Evolutionary conservation across 2,329 filamentous ascomycete species (phyloP).

Genomic region (Hyphodiscus sp.): DNA sequence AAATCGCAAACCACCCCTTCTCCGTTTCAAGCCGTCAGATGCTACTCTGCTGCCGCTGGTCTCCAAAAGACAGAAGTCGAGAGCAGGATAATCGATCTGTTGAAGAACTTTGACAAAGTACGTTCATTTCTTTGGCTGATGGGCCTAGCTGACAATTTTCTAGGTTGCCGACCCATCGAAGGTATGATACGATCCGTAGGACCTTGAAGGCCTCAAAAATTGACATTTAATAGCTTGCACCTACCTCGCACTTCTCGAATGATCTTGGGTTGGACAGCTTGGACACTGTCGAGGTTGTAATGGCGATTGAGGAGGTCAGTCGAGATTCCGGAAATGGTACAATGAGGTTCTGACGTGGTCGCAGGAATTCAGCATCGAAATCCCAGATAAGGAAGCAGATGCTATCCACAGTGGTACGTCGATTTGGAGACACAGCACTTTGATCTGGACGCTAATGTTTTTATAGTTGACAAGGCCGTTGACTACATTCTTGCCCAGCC

Average conservation of each 20-base stretch:
- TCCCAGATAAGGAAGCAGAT: slow-evolving; percentile 74
- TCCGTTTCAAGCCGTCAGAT: slow-evolving; percentile 64
- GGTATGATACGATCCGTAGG: slow-evolving; percentile 37
- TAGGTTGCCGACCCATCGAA: slow-evolving; percentile 63
- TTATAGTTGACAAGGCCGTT: slow-evolving; percentile 65
- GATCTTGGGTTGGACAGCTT: slow-evolving; percentile 95
- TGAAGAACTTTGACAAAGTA: slow-evolving; percentile 98
- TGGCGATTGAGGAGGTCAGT: slow-evolving; percentile 95
- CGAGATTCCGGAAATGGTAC: not conserved
- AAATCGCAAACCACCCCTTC: slow-evolving; percentile 57
- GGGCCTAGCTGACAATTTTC: not conserved
- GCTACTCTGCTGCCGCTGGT: slow-evolving; percentile 77
- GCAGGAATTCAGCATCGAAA: slow-evolving; percentile 66
- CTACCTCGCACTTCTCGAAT: slow-evolving; percentile 85
- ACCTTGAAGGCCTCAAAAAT: slow-evolving; percentile 19
- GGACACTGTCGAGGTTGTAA: slow-evolving; percentile 98
- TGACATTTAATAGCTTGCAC: slow-evolving; percentile 59
- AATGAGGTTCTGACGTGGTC: slow-evolving; percentile 23
- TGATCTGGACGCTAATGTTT: slow-evolving; percentile 4
- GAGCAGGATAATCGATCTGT: slow-evolving; percentile 83
- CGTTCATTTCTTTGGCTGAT: slow-evolving; percentile 24
- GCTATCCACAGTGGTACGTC: slow-evolving; percentile 68
- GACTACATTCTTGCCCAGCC: slow-evolving; percentile 70
- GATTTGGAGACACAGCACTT: not conserved
- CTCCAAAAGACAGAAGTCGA: slow-evolving; percentile 81